Conservation (phyloP, 2,329 filamentous ascomycete species). For the Colletotrichum sp. region DNA sequence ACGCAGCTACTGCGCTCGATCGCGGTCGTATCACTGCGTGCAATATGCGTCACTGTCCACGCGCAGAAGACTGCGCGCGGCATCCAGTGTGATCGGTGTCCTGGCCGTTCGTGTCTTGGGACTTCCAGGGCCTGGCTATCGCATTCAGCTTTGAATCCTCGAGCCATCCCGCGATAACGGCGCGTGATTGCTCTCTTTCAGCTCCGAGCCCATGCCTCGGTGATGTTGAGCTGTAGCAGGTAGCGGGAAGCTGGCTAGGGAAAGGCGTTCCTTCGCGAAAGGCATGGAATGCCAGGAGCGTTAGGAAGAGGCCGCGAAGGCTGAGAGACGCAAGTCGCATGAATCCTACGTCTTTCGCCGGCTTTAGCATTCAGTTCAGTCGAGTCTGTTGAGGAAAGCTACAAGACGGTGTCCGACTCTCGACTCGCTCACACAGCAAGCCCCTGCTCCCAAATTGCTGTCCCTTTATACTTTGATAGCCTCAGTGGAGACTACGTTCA, state of each 20-base stretch:
- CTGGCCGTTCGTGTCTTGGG: background rate
- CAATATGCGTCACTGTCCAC: background rate
- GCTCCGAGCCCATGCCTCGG: background rate
- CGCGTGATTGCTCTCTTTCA: background rate
- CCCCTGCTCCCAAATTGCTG: background rate
- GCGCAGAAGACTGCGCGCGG: background rate
- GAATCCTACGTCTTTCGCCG: background rate
- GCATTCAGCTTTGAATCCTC: no score
- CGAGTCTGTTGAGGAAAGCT: background rate
- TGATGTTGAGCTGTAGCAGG: background rate
- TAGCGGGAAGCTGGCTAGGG: background rate
- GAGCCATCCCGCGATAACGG: background rate
- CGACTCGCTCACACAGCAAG: background rate
- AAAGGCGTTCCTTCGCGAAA: background rate
- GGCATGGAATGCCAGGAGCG: background rate
- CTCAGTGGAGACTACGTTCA: no score
- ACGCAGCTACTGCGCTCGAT: background rate
- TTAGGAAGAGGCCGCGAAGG: rapidly evolving
- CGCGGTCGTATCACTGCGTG: rapidly evolving
- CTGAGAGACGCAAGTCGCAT: background rate
- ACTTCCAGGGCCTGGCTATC: background rate
- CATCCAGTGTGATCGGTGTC: rapidly evolving
- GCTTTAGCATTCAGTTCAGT: background rate
- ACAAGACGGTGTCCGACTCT: no score
- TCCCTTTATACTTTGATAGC: no score